Conservation (phyloP, 192 early-diverging fungal genomes). For the Umbelopsis vinacea region DNA sequence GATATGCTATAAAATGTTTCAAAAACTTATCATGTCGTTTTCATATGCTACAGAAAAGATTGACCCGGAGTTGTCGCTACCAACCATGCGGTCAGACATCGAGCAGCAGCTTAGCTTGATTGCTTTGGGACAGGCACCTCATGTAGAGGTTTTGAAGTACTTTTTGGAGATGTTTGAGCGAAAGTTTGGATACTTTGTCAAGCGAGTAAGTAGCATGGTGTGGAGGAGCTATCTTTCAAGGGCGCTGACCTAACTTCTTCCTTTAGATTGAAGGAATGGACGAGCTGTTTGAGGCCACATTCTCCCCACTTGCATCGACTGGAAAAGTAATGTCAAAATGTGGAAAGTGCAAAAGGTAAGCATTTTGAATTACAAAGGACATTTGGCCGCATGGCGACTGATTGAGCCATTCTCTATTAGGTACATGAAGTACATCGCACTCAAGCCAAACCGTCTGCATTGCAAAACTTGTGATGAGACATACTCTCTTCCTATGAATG, state of each 20-base stretch:
- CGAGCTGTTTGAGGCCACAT: constrained; percentile 57
- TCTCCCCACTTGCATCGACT: constrained; percentile 52
- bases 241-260: not conserved
- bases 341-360: constrained; percentile 49
- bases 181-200: constrained; percentile 51
- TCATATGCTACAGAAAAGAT: constrained; percentile 48
- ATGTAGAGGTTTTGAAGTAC: constrained; percentile 42
- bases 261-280: constrained; percentile 49
- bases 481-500: constrained; percentile 51
- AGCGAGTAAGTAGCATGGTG: constrained; percentile 18
- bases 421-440: constrained; percentile 53
- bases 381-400: no score
- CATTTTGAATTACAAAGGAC: not conserved
- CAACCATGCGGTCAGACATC: constrained; percentile 53
- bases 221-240: not conserved
- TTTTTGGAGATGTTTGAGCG: constrained; percentile 45
- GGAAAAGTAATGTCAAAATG: constrained; percentile 53
- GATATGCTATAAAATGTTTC: not conserved
- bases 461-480: constrained; percentile 58
- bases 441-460: constrained; percentile 51
- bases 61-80: constrained; percentile 52
- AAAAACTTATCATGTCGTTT: not conserved
- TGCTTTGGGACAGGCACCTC: constrained; percentile 42
- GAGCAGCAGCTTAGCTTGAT: constrained; percentile 55
- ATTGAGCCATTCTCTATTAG: no score